Conservation (phyloP, 495 filamentous ascomycete genomes). For the Talaromyces nanjingensis region DNA sequence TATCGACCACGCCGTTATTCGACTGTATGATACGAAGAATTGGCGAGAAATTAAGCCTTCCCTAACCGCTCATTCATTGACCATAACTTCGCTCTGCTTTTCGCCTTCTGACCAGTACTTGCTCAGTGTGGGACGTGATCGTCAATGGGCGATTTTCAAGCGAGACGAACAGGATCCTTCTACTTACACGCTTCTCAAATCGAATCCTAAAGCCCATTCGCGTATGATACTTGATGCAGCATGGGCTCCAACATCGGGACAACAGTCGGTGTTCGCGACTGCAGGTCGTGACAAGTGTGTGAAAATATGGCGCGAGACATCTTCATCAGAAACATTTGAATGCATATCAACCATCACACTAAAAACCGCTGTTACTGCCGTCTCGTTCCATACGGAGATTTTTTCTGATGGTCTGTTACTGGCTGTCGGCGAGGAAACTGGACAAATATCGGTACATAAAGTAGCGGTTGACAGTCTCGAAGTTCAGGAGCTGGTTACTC, state of each 20-base stretch:
- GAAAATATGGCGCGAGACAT: constrained; percentile 60
- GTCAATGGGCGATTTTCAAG: constrained; percentile 80
- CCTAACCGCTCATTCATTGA: constrained; percentile 73
- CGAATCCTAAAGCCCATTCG: constrained; percentile 77
- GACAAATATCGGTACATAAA: constrained; percentile 34
- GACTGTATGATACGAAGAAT: constrained; percentile 73
- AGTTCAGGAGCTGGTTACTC: constrained; percentile 31
- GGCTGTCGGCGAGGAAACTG: constrained; percentile 56
- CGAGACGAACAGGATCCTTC: constrained; percentile 30
- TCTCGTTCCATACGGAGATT: constrained; percentile 52
- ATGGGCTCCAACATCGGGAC: constrained; percentile 59
- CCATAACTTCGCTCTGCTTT: constrained; percentile 74
- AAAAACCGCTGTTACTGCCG: constrained; percentile 62
- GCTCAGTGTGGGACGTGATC: constrained; percentile 83
- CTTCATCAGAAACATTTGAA: constrained; percentile 20
- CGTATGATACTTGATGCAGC: constrained; percentile 82
- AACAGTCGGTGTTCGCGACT: constrained; percentile 60
- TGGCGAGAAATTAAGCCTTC: constrained; percentile 88
- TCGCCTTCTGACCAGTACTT: constrained; percentile 64
- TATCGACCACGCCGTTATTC: constrained; percentile 87
- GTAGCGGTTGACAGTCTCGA: constrained; percentile 36
- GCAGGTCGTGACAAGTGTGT: constrained; percentile 81
- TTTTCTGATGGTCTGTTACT: constrained; percentile 43
- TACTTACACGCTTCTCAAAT: constrained; percentile 47
- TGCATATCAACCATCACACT: constrained; percentile 49